Conservation (phyloP, 306 rosid species). For the Pyrus communis region DNA sequence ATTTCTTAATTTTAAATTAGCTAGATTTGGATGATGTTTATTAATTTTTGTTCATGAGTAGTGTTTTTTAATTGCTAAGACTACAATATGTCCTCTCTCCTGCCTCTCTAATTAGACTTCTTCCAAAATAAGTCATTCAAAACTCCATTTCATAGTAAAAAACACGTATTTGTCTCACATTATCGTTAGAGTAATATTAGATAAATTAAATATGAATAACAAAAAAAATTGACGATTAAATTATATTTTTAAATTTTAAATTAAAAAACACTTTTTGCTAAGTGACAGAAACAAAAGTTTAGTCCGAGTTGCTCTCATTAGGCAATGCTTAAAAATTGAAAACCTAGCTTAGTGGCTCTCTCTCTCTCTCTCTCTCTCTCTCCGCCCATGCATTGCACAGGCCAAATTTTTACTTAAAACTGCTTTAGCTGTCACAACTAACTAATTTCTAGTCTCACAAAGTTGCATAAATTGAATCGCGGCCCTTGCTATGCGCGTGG, state of each 20-base stretch:
- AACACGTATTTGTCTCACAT: not conserved
- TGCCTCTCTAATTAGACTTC: not conserved
- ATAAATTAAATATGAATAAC: too few relatives aligned
- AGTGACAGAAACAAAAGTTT: not conserved
- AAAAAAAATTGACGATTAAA: accelerated
- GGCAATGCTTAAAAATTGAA: not conserved
- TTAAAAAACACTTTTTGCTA: too few relatives aligned
- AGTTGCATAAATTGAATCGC: not conserved
- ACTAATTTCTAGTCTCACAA: not conserved
- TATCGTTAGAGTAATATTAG: not conserved
- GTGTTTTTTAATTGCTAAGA: not conserved
- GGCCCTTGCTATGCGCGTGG: not conserved
- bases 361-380: too few relatives aligned
- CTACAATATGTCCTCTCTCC: not conserved
- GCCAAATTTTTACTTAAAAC: too few relatives aligned
- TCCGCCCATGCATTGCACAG: not conserved
- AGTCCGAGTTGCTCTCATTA: not conserved
- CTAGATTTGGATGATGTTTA: constrained; percentile 13
- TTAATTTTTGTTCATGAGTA: constrained; percentile 18
- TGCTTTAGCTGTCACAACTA: too few relatives aligned
- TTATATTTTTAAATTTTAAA: too few relatives aligned
- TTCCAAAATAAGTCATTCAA: not conserved
- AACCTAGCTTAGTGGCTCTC: not conserved
- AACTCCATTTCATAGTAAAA: not conserved
- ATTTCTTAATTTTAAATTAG: not conserved